Conservation (phyloP, 805 yeast species). For the Starmerella ratchasimensis region DNA sequence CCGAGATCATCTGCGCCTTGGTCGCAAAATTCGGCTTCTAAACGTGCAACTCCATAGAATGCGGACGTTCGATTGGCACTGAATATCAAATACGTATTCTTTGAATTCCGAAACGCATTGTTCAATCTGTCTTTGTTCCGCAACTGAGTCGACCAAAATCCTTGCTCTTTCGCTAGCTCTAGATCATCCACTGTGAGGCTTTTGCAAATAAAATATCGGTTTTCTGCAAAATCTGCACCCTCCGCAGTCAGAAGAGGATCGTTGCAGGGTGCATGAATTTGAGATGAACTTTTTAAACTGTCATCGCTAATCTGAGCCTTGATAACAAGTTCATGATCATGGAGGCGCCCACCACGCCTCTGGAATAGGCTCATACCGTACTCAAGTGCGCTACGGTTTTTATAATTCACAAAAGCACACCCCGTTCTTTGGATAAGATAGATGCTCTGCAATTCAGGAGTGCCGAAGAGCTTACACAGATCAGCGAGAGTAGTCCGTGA, state of each 20-base stretch:
- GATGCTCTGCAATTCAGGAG: slow-evolving; percentile 27
- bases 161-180: slow-evolving; percentile 25
- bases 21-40: slow-evolving; percentile 24
- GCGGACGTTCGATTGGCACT: slow-evolving; percentile 31
- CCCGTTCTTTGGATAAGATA: slow-evolving; percentile 30
- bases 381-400: slow-evolving; percentile 22
- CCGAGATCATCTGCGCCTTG: not conserved
- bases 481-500: slow-evolving; percentile 26
- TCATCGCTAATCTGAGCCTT: slow-evolving; percentile 16
- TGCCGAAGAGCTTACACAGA: slow-evolving; percentile 28
- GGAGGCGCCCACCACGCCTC: slow-evolving; percentile 23
- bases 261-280: too few species aligned
- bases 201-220: slow-evolving; percentile 30
- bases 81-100: slow-evolving; percentile 29
- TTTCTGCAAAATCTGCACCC: too few species aligned
- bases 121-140: slow-evolving; percentile 30
- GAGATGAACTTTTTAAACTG: not conserved
- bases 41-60: slow-evolving; percentile 31
- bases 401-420: slow-evolving; percentile 32
- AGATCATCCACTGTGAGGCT: slow-evolving; percentile 30
- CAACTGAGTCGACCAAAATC: slow-evolving; percentile 31
- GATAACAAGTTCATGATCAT: slow-evolving; percentile 27
- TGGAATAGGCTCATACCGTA: slow-evolving; percentile 23
- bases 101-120: slow-evolving; percentile 25
- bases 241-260: too few species aligned